These are phyloP conservation scores for Rhinocladiella mackenziei DNA, from an alignment of 2,329 filamentous ascomycete genomes.

Conservation along the genomic window DNA sequence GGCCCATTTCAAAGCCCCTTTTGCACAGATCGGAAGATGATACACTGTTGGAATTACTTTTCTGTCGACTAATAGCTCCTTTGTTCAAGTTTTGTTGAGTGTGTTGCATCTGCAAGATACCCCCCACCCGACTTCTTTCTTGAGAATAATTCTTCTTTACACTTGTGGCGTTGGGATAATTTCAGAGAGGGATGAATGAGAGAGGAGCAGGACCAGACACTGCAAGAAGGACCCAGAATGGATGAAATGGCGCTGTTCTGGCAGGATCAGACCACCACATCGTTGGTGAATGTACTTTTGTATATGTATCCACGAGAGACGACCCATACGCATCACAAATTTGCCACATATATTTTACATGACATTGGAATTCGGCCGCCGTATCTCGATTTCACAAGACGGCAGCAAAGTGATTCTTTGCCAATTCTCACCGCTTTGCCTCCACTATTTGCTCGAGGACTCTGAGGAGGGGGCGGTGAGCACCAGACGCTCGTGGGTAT, in stretches of 20 bases:
- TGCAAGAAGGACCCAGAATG: slow-evolving; percentile 6
- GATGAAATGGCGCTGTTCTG: slow-evolving; percentile 2
- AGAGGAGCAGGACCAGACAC: slow-evolving; percentile 3
- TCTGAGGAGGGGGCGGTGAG: no score
- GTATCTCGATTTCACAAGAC: no score
- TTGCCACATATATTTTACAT: slow-evolving; percentile 6
- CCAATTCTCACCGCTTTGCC: neutral
- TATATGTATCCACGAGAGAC: slow-evolving; percentile 17
- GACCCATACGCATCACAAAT: slow-evolving; percentile 8
- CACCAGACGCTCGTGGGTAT: no score
- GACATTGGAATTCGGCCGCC: neutral
- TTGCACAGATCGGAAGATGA: slow-evolving; percentile 12
- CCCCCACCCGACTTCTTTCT: slow-evolving; percentile 8
- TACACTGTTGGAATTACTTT: slow-evolving; percentile 8
- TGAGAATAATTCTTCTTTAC: slow-evolving; percentile 16
- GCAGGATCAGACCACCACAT: slow-evolving; percentile 4
- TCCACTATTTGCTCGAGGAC: no score
- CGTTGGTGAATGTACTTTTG: slow-evolving; percentile 17
- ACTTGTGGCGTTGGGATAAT: slow-evolving; percentile 9
- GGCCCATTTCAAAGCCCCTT: slow-evolving; percentile 9
- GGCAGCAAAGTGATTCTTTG: no score
- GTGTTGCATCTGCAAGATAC: slow-evolving; percentile 21
- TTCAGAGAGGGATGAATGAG: neutral
- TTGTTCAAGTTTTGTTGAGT: slow-evolving; percentile 4
- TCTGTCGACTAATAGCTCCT: slow-evolving; percentile 9